Evolutionary conservation across 1,284 basidiomycete genomes (phyloP), one percentile per base, ranked within the genome.

Genomic region (Coriolopsis trogii): DNA sequence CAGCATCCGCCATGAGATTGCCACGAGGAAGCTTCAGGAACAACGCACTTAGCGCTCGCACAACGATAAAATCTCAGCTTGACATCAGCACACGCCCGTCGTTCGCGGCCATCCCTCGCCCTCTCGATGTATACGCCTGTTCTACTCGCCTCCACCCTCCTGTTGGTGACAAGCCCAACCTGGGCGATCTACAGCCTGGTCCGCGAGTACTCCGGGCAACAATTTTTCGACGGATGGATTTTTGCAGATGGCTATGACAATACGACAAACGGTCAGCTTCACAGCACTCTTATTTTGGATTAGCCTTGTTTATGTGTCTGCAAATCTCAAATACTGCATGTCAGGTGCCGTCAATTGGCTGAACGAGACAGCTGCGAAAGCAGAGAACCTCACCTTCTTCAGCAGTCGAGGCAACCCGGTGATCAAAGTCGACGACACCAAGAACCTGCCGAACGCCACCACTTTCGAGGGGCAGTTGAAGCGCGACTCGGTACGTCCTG

Each of bases 361-460:
- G 21, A 42, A 42, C 42, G 53, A 70, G 57, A 65, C 70, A 18
- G 72, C 74, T 46, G 81, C 82, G 12, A 68, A 68, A 18, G 59
- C 65, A 23, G 69, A 76, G 56, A 63, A 72, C 3, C 71, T 87
- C n/a, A 79, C 81, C 7, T 82, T 79, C 56, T 66, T 84, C 51
- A 80, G 80, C 53, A 55, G 45, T 48, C 71, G 71, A 2, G 75
- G 80, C 13, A 74, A 79, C 53, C 79, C 76, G 7, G 78, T 87
- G 59, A 82, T 90, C 63, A 78, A 78, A 60, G 82, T 89, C n/a
- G 87, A 89, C 67, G 86, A 88, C 61, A 80, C 78, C 23, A 73
- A 30, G 3, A 34, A 34, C 21, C 30, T 44, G 20, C 42, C 42
- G 4, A 25, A 44, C n/a, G 41, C 15, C 41, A 31, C 81, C 4